Percentiles rank a stretch among this genome's conserved stretches.
Conservation (phyloP, 306 rosid genomes). For the Dalbergia cultrata region DNA sequence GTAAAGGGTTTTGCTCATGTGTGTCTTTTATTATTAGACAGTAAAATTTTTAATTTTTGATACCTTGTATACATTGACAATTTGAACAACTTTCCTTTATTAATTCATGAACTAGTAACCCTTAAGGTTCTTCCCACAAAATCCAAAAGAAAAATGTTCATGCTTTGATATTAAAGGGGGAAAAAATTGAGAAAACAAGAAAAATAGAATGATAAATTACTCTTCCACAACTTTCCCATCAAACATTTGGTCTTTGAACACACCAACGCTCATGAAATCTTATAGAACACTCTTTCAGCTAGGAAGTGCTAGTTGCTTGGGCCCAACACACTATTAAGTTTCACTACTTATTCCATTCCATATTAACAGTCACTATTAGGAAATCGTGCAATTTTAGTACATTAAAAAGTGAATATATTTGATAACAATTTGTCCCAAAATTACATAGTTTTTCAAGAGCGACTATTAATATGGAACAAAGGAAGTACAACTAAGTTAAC, state of each 20-base stretch:
- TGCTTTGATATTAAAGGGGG: constrained; percentile 7
- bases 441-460: no score
- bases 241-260: background rate
- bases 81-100: background rate
- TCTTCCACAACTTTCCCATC: constrained; percentile 2
- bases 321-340: background rate
- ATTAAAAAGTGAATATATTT: no score
- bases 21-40: background rate
- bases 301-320: background rate
- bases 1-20: background rate
- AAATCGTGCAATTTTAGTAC: no score
- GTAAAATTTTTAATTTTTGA: background rate
- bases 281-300: no score
- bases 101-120: background rate
- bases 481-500: background rate
- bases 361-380: no score
- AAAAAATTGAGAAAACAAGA: background rate
- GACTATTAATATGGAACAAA: no score
- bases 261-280: background rate
- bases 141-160: background rate
- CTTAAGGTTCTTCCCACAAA: background rate
- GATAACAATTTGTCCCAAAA: no score
- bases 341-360: background rate
- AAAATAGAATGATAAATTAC: background rate
- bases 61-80: background rate